Evolutionary conservation across 169 alveolate species (phyloP).

Genomic region (Cryptosporidium meleagridis): DNA sequence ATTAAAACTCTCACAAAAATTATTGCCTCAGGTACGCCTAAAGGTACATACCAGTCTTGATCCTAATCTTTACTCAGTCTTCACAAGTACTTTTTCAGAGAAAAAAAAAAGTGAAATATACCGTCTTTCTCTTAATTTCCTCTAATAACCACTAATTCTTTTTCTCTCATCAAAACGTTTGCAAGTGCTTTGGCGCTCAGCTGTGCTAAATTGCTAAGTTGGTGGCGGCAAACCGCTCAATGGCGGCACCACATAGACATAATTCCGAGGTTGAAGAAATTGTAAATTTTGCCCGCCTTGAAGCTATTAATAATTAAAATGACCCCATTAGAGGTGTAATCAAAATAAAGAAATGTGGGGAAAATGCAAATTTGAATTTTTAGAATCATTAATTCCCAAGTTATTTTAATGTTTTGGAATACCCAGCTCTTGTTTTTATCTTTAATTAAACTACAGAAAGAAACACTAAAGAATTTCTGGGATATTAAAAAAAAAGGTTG

Average conservation of each 20-base stretch:
- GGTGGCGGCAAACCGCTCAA: conserved; percentile 4
- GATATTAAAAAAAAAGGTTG: too few relatives aligned
- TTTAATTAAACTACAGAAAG: too few relatives aligned
- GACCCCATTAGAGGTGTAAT: too few relatives aligned
- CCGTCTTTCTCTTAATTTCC: not conserved
- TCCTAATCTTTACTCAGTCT: not conserved
- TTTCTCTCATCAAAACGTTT: not conserved
- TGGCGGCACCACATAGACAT: conserved; percentile 23
- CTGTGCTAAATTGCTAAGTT: conserved; percentile 11
- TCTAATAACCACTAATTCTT: conserved; percentile 7
- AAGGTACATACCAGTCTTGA: not conserved
- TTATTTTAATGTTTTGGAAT: too few relatives aligned
- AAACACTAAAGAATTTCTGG: not conserved
- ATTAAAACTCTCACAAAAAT: not conserved
- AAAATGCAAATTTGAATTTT: not conserved
- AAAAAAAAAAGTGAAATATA: not conserved
- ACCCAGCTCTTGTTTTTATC: not conserved
- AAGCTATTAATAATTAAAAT: not conserved
- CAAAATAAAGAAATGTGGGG: not conserved
- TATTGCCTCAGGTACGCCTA: conserved; percentile 1
- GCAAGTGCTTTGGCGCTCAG: conserved; percentile 19
- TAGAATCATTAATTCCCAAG: not conserved
- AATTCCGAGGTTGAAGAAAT: conserved; percentile 19
- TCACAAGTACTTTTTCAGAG: not conserved
- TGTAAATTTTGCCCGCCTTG: not conserved